A percentile compares a stretch with the other conserved stretches of the same genome.
These are phyloP conservation scores for Boletus reticulatus DNA, from an alignment of 768 basidiomycete genomes.

Conservation along the genomic window DNA sequence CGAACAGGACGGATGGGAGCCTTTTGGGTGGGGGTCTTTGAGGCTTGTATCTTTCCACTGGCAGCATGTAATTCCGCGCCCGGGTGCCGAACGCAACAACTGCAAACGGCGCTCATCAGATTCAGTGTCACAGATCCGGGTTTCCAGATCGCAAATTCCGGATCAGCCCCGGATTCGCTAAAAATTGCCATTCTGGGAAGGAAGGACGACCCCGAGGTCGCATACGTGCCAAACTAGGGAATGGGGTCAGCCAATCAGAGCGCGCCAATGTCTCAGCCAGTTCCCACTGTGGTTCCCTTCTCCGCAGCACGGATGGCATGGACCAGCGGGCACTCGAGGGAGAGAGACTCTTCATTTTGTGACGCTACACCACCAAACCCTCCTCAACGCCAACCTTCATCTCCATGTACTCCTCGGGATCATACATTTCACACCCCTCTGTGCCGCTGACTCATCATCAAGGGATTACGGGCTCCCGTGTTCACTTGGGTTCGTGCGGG, in stretches of 20 bases:
- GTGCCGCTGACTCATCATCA: constrained; percentile 10
- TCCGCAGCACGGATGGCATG: constrained; percentile 22
- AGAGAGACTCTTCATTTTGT: no score
- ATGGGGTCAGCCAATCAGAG: neutral
- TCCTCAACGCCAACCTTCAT: constrained; percentile 1
- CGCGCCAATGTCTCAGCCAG: neutral
- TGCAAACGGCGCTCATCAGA: constrained; percentile 37
- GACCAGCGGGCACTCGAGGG: constrained; percentile 15
- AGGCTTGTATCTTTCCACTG: constrained; percentile 34
- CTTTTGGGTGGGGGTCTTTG: constrained; percentile 32
- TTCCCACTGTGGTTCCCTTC: constrained; percentile 22
- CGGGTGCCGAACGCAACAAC: constrained; percentile 37
- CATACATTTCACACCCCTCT: neutral
- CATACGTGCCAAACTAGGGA: no score
- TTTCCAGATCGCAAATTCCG: constrained; percentile 21
- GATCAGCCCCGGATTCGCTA: constrained; percentile 30
- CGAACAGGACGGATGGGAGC: constrained; percentile 29
- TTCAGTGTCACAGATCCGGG: constrained; percentile 27
- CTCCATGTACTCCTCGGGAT: constrained; percentile 24
- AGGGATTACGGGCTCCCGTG: constrained; percentile 20
- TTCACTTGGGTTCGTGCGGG: constrained; percentile 1
- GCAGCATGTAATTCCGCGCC: constrained; percentile 37
- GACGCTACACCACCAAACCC: neutral
- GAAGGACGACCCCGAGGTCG: neutral
- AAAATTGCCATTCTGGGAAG: neutral